Evolutionary conservation across 352 stramenopile species (phyloP).

Genomic region (Phytophthora syringae): DNA sequence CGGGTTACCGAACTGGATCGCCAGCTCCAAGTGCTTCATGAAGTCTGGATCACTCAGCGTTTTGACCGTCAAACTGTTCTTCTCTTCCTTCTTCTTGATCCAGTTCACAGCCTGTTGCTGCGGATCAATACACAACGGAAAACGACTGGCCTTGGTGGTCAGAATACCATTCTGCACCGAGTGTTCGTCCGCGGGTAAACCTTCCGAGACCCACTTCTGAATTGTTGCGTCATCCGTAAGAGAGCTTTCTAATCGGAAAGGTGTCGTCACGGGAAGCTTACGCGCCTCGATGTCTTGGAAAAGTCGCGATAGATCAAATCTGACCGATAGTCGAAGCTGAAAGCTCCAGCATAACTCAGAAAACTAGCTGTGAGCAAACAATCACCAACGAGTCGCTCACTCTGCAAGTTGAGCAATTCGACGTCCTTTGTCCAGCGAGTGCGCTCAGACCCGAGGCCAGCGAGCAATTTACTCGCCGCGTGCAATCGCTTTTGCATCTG

Average conservation of each 20-base stretch:
- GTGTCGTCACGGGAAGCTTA: constrained; percentile 84
- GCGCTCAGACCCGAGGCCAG: constrained; percentile 91
- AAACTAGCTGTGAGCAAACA: constrained; percentile 92
- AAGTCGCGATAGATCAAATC: constrained; percentile 92
- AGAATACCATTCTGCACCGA: constrained; percentile 96
- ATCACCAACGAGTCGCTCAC: constrained; percentile 89
- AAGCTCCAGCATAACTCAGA: constrained; percentile 90
- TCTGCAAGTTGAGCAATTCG: constrained; percentile 82
- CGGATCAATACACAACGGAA: constrained; percentile 96
- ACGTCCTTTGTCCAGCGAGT: constrained; percentile 94
- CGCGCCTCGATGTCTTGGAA: constrained; percentile 84
- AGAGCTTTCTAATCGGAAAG: constrained; percentile 91
- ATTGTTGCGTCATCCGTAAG: constrained; percentile 94
- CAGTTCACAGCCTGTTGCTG: constrained; percentile 96
- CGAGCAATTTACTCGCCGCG: constrained; percentile 93
- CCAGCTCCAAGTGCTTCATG: constrained; percentile 95
- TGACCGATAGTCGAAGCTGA: constrained; percentile 91
- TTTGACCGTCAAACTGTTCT: constrained; percentile 93
- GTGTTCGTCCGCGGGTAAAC: constrained; percentile 94
- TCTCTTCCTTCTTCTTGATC: constrained; percentile 97
- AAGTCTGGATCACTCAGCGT: constrained; percentile 95
- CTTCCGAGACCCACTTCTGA: constrained; percentile 95
- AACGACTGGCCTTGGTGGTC: constrained; percentile 93
- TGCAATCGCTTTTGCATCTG: constrained; percentile 95
- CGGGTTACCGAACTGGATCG: constrained; percentile 95